Conservation (phyloP, 1,284 basidiomycete species). For the Cutaneotrichosporon cavernicola region DNA sequence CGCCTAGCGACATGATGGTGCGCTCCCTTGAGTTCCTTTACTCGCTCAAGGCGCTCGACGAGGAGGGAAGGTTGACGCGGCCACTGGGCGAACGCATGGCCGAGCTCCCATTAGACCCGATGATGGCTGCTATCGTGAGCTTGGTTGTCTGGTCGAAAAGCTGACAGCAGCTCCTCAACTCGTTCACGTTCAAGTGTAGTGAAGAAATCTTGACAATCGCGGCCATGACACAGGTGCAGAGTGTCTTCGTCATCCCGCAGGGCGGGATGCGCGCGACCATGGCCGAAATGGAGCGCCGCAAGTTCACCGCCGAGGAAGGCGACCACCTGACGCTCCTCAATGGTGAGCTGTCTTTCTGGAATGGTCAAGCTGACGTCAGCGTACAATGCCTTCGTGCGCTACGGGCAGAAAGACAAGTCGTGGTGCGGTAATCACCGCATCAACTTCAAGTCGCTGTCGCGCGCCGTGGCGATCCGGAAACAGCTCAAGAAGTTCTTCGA, state of each 20-base stretch:
- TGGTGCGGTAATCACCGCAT: slow-evolving; percentile 93
- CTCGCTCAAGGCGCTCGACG: slow-evolving; percentile 57
- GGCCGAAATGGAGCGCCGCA: slow-evolving; percentile 83
- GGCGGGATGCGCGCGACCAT: slow-evolving; percentile 73
- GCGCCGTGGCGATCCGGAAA: slow-evolving; percentile 84
- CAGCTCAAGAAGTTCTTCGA: slow-evolving; percentile 92
- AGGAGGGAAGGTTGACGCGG: slow-evolving; percentile 55
- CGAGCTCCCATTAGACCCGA: slow-evolving; percentile 60
- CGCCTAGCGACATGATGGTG: slow-evolving; percentile 80
- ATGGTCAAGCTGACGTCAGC: slow-evolving; percentile 55
- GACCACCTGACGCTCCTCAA: slow-evolving; percentile 90
- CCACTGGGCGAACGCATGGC: slow-evolving; percentile 59
- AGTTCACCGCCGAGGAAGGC: slow-evolving; percentile 97
- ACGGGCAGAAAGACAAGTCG: slow-evolving; percentile 71
- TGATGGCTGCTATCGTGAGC: slow-evolving; percentile 60
- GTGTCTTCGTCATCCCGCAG: slow-evolving; percentile 81
- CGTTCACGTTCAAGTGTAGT: slow-evolving; percentile 78
- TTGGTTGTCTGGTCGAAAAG: slow-evolving; percentile 1
- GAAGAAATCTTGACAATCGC: slow-evolving; percentile 93
- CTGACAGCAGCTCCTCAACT: slow-evolving; percentile 69
- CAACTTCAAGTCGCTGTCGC: slow-evolving; percentile 86
- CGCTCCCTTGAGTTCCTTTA: slow-evolving; percentile 69
- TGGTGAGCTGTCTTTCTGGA: slow-evolving; percentile 56
- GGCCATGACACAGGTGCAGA: slow-evolving; percentile 88
- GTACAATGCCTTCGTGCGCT: slow-evolving; percentile 85